Percentiles rank a stretch among this genome's conserved stretches.
Evolutionary conservation across 2,329 filamentous ascomycete species (phyloP).

Genomic region (Rosellinia necatrix): DNA sequence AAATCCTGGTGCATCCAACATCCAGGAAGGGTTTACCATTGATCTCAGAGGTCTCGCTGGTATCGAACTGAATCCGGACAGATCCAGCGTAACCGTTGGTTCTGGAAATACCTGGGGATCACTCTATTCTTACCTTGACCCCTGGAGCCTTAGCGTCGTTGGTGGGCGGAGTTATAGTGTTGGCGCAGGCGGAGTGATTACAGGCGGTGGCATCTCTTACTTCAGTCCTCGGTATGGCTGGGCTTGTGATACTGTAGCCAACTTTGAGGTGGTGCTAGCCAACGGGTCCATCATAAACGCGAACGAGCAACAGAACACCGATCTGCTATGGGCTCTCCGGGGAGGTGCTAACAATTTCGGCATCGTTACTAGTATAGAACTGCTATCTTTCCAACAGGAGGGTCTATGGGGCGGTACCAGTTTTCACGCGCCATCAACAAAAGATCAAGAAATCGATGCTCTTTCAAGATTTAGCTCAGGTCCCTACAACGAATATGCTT

Average conservation of each 20-base stretch:
- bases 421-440: too few species aligned
- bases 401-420: background rate
- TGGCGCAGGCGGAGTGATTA: slow-evolving; percentile 15
- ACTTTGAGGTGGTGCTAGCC: slow-evolving; percentile 20
- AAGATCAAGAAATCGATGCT: too few species aligned
- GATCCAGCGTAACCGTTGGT: background rate
- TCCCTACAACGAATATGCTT: background rate
- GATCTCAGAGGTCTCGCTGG: background rate
- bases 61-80: background rate
- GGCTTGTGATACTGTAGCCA: slow-evolving; percentile 21
- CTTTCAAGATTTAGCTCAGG: background rate
- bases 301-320: slow-evolving; percentile 12
- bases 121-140: background rate
- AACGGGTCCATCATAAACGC: slow-evolving; percentile 10
- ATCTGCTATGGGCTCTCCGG: slow-evolving; percentile 26
- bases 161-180: background rate
- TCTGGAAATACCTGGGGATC: background rate
- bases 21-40: background rate
- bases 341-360: background rate
- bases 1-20: background rate
- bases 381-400: background rate
- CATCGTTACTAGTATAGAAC: background rate
- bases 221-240: slow-evolving; percentile 17
- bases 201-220: slow-evolving; percentile 19
- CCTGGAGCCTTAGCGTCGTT: background rate